A percentile compares a stretch with the other conserved stretches of the same genome.
phyloP scores from a whole-genome alignment of 495 filamentous ascomycete species.

The Xylaria acuta region DNA sequence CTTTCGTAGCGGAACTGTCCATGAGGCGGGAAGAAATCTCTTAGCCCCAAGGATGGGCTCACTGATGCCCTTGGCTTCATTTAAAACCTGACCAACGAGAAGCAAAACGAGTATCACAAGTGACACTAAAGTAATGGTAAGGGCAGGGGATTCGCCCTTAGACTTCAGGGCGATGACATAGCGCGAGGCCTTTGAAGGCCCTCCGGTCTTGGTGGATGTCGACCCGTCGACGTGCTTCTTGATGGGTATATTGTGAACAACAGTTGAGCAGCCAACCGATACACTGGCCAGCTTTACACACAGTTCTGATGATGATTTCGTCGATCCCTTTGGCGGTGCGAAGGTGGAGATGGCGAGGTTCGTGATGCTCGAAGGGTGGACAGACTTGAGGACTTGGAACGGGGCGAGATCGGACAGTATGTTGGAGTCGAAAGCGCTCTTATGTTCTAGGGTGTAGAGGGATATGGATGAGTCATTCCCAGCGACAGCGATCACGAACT shows the following conservation, averaged over 20 bases:
- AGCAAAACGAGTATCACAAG: slow-evolving; percentile 62
- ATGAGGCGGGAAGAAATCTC: slow-evolving; percentile 37
- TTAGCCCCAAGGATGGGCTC: slow-evolving; percentile 60
- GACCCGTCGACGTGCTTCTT: slow-evolving; percentile 53
- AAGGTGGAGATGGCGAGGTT: slow-evolving; percentile 81
- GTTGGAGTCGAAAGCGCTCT: slow-evolving; percentile 49
- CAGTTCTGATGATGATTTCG: slow-evolving; percentile 62
- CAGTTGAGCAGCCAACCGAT: slow-evolving; percentile 82
- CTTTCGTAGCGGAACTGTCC: slow-evolving; percentile 36
- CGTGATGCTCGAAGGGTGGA: slow-evolving; percentile 86
- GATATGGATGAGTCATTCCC: slow-evolving; percentile 83
- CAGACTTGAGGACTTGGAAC: slow-evolving; percentile 70
- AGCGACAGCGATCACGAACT: slow-evolving; percentile 81
- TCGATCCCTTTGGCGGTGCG: slow-evolving; percentile 55
- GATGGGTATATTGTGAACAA: slow-evolving; percentile 84
- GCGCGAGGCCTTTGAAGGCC: slow-evolving; percentile 54
- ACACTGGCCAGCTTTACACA: slow-evolving; percentile 76
- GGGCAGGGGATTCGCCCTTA: slow-evolving; percentile 51
- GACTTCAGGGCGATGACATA: slow-evolving; percentile 72
- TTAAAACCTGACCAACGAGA: slow-evolving; percentile 67
- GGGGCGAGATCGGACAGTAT: slow-evolving; percentile 63
- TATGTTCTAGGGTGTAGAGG: slow-evolving; percentile 73
- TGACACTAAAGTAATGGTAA: slow-evolving; percentile 56
- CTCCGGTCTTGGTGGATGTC: slow-evolving; percentile 50
- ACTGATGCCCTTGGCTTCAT: slow-evolving; percentile 69